Conservation (phyloP, 2,329 filamentous ascomycete species). For the Penicillium sp. region DNA sequence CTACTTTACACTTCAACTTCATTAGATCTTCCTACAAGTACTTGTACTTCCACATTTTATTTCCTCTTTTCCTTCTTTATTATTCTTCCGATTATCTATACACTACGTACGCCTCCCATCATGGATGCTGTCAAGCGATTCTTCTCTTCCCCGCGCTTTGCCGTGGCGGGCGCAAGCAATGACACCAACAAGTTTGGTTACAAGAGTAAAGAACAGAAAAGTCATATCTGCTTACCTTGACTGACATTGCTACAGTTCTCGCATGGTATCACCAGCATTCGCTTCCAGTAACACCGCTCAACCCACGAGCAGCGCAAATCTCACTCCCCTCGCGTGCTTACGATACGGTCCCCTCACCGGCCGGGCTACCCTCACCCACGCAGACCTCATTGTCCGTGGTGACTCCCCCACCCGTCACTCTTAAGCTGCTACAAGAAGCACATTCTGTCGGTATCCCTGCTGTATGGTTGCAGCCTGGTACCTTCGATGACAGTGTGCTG, state of each 20-base stretch:
- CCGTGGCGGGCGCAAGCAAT: slow-evolving; percentile 85
- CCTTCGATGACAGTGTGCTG: slow-evolving; percentile 74
- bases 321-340: slow-evolving; percentile 60
- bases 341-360: slow-evolving; percentile 65
- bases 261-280: slow-evolving; percentile 80
- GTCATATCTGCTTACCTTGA: not conserved
- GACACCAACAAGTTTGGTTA: slow-evolving; percentile 85
- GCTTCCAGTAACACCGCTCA: slow-evolving; percentile 79
- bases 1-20: slow-evolving; percentile 11
- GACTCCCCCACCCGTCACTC: slow-evolving; percentile 78
- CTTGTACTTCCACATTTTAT: not conserved
- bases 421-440: slow-evolving; percentile 73
- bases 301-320: slow-evolving; percentile 69
- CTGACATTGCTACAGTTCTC: slow-evolving; percentile 62
- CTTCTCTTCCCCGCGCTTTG: slow-evolving; percentile 77
- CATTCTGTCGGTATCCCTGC: slow-evolving; percentile 69
- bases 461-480: slow-evolving; percentile 90
- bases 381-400: slow-evolving; percentile 81
- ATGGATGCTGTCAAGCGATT: slow-evolving; percentile 67
- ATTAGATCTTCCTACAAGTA: not conserved
- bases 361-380: slow-evolving; percentile 63
- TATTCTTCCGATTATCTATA: not conserved
- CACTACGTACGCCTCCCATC: not conserved
- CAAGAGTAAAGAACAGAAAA: slow-evolving; percentile 59
- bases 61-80: not conserved